These are phyloP conservation scores for Aspergillus ellipticus DNA, from an alignment of 495 filamentous ascomycete genomes.

Conservation along the genomic window DNA sequence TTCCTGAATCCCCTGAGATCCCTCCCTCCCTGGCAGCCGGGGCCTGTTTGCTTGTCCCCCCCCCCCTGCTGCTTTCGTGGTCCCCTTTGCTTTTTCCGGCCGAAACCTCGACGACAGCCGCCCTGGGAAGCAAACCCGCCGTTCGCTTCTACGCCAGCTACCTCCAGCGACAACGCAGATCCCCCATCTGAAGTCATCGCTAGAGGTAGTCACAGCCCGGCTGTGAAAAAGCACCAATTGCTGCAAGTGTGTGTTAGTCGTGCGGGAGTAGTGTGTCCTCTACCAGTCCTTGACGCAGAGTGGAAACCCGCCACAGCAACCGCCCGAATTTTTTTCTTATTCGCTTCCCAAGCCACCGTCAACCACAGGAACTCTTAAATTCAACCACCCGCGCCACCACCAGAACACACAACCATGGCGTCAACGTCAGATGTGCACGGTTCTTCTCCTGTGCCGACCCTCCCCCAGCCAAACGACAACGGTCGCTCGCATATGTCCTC, in stretches of 20 bases:
- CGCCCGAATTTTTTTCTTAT: slow-evolving; percentile 2
- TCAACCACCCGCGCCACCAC: slow-evolving; percentile 20
- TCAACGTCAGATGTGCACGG: slow-evolving; percentile 39
- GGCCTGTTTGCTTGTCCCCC: slow-evolving; percentile 8
- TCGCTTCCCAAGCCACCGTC: slow-evolving; percentile 5
- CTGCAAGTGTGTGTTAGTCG: neutral
- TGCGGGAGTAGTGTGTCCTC: neutral
- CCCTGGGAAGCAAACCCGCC: slow-evolving; percentile 9
- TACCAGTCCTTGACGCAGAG: neutral
- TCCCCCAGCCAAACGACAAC: slow-evolving; percentile 43
- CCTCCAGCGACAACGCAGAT: slow-evolving; percentile 46
- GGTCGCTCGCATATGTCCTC: slow-evolving; percentile 43
- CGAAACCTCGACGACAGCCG: slow-evolving; percentile 7
- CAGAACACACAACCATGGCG: slow-evolving; percentile 32
- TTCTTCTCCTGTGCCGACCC: slow-evolving; percentile 39
- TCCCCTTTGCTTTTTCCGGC: slow-evolving; percentile 12
- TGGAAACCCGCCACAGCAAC: slow-evolving; percentile 6
- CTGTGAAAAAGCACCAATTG: slow-evolving; percentile 20
- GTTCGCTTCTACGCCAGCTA: slow-evolving; percentile 26
- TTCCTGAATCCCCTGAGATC: slow-evolving; percentile 12
- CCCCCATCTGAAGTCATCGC: slow-evolving; percentile 40
- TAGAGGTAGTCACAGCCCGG: slow-evolving; percentile 36
- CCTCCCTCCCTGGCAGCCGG: slow-evolving; percentile 2
- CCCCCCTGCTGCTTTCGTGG: slow-evolving; percentile 13
- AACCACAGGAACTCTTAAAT: slow-evolving; percentile 12